A percentile compares a stretch with the other conserved stretches of the same genome.
phyloP scores from a whole-genome alignment of 2,329 filamentous ascomycete genomes.

The Bipolaris zeicola region DNA sequence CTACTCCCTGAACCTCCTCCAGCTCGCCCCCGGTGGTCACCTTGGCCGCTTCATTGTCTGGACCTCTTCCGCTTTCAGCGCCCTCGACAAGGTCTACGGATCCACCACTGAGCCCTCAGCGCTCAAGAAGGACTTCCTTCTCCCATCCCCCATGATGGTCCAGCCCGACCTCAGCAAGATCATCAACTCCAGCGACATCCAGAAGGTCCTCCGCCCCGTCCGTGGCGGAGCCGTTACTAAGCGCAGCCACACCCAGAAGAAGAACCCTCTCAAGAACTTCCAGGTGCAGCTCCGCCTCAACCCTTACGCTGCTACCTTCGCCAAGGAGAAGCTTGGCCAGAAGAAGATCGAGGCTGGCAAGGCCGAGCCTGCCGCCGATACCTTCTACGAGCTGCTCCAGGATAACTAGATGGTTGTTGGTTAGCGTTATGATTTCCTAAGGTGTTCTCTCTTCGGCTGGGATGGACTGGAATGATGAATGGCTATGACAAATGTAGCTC shows the following conservation, averaged over 20 bases:
- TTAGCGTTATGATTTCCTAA: slow-evolving; percentile 31
- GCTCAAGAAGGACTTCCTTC: slow-evolving; percentile 98
- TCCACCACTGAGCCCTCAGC: slow-evolving; percentile 85
- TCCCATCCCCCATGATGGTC: slow-evolving; percentile 88
- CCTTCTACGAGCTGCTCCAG: slow-evolving; percentile 56
- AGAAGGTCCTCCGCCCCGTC: slow-evolving; percentile 90
- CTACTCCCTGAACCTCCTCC: slow-evolving; percentile 95
- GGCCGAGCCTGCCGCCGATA: slow-evolving; percentile 60
- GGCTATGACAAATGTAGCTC: slow-evolving; percentile 40
- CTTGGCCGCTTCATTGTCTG: slow-evolving; percentile 99
- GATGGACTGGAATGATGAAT: slow-evolving; percentile 28
- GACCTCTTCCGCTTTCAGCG: slow-evolving; percentile 96
- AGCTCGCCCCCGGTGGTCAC: slow-evolving; percentile 98
- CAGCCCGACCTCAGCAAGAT: slow-evolving; percentile 96
- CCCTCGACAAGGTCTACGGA: slow-evolving; percentile 96
- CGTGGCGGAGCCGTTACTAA: slow-evolving; percentile 91
- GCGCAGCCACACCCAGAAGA: slow-evolving; percentile 93
- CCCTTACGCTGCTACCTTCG: slow-evolving; percentile 92
- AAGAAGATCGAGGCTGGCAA: slow-evolving; percentile 68
- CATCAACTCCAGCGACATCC: slow-evolving; percentile 99
- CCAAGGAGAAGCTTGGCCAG: slow-evolving; percentile 82
- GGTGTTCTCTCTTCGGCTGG: slow-evolving; percentile 35
- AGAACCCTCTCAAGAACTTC: slow-evolving; percentile 99
- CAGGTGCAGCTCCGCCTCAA: slow-evolving; percentile 98
- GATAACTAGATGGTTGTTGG: slow-evolving; percentile 53